Conservation (phyloP, 1,284 basidiomycete species). For the Cutaneotrichosporon cavernicola region DNA sequence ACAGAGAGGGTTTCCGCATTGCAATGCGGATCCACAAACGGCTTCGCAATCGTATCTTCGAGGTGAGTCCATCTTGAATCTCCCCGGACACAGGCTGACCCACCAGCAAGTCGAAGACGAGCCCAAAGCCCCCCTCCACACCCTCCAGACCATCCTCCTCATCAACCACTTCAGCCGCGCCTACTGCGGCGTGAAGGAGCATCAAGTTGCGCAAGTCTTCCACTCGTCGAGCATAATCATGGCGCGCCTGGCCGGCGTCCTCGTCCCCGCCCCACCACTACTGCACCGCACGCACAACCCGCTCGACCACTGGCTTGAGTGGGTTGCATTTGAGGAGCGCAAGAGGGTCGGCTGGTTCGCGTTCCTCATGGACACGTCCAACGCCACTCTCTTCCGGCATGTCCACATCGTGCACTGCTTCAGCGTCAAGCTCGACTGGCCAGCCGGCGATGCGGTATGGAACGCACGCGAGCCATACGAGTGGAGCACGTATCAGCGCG, state of each 20-base stretch:
- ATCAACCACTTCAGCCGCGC: constrained; percentile 35
- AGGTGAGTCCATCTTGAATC: constrained; percentile 17
- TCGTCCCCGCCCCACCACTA: background rate
- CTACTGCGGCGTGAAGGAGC: constrained; percentile 32
- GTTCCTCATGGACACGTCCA: constrained; percentile 36
- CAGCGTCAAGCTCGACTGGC: constrained; percentile 15
- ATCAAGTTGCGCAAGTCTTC: constrained; percentile 34
- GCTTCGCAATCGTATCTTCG: constrained; percentile 30
- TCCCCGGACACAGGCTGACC: background rate
- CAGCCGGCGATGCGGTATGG: constrained; percentile 19
- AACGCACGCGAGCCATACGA: constrained; percentile 19
- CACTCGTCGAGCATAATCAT: constrained; percentile 29
- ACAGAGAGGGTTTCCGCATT: constrained; percentile 25
- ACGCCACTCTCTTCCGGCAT: constrained; percentile 28
- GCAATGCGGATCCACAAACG: constrained; percentile 27
- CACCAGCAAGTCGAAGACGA: constrained; percentile 29
- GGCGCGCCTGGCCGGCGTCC: constrained; percentile 6
- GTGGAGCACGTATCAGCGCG: background rate
- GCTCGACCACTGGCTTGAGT: constrained; percentile 29
- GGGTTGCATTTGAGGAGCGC: constrained; percentile 33
- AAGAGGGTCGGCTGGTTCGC: constrained; percentile 33
- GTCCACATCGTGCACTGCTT: constrained; percentile 16
- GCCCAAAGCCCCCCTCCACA: constrained; percentile 21
- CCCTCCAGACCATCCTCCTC: constrained; percentile 20
- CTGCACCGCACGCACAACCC: constrained; percentile 5